These are phyloP conservation scores for Avena sativa DNA, from an alignment of 176 grass and related monocot species.

Conservation along the genomic window DNA sequence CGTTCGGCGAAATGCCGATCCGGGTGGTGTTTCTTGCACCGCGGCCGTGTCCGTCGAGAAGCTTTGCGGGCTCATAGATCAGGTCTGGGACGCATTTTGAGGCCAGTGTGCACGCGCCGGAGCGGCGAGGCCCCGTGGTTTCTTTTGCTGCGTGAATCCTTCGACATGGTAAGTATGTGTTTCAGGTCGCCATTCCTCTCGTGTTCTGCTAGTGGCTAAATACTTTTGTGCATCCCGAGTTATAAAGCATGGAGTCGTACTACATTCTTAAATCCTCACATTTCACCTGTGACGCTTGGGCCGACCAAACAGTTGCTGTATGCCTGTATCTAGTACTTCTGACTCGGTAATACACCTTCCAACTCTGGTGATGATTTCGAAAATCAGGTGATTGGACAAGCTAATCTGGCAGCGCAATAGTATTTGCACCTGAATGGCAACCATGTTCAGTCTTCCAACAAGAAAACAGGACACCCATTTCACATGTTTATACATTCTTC, in stretches of 20 bases:
- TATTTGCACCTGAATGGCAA: not conserved
- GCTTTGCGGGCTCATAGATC: not conserved
- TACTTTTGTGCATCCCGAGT: not conserved
- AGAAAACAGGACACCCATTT: not conserved
- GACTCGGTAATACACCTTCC: not conserved
- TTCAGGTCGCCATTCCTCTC: not conserved
- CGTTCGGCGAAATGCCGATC: constrained; percentile 35
- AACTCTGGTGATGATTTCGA: too few relatives aligned
- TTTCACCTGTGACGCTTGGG: too few relatives aligned
- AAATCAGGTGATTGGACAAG: too few relatives aligned
- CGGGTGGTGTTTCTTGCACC: not conserved
- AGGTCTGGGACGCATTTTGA: not conserved
- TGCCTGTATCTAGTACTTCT: not conserved
- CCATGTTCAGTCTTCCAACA: not conserved
- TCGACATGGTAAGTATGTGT: not conserved
- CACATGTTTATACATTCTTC: not conserved
- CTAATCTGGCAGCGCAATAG: too few relatives aligned
- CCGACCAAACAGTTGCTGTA: not conserved
- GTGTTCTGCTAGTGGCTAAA: not conserved
- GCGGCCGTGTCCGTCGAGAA: not conserved
- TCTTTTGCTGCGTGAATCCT: not conserved
- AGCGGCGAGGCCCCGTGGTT: not conserved
- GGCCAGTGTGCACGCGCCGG: too few relatives aligned
- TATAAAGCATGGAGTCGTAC: not conserved
- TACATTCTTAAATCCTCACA: not conserved